Conservation (phyloP, 768 basidiomycete genomes). For the Russula griseocarnosa region DNA sequence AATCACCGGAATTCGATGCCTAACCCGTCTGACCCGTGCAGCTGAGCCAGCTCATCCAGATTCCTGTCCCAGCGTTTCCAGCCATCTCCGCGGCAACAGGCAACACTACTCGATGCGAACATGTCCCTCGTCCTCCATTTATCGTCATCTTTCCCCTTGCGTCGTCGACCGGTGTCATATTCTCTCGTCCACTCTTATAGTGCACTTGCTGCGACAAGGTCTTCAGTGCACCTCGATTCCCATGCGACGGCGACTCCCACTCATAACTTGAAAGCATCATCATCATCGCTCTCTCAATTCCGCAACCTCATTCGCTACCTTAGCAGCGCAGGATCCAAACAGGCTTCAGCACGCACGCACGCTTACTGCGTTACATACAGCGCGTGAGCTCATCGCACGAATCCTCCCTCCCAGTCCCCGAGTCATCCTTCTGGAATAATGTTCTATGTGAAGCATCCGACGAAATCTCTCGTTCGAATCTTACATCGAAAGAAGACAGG, state of each 20-base stretch:
- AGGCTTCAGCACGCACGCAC: slow-evolving; percentile 20
- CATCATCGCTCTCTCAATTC: not conserved
- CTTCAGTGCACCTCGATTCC: not conserved
- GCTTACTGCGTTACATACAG: slow-evolving; percentile 21
- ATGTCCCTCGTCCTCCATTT: slow-evolving; percentile 6
- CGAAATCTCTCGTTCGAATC: slow-evolving; percentile 12
- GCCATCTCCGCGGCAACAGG: not conserved
- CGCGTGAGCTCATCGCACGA: slow-evolving; percentile 18
- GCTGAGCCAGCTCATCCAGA: not conserved
- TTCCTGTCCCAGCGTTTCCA: not conserved
- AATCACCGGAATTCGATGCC: too few relatives aligned
- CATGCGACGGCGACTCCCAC: not conserved
- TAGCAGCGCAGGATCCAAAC: not conserved
- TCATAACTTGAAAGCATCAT: not conserved
- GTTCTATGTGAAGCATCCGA: slow-evolving; percentile 17
- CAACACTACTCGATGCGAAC: slow-evolving; percentile 13
- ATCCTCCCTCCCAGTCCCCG: slow-evolving; percentile 21
- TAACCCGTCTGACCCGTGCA: too few relatives aligned
- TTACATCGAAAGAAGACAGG: slow-evolving; percentile 2
- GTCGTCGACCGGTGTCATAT: not conserved
- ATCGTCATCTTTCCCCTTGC: not conserved
- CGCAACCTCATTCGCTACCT: not conserved
- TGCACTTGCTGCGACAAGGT: not conserved
- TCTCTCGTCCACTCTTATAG: not conserved
- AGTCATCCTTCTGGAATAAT: slow-evolving; percentile 23